phyloP scores from a whole-genome alignment of 345 rosid species.

The Lenwebbia sp. region DNA sequence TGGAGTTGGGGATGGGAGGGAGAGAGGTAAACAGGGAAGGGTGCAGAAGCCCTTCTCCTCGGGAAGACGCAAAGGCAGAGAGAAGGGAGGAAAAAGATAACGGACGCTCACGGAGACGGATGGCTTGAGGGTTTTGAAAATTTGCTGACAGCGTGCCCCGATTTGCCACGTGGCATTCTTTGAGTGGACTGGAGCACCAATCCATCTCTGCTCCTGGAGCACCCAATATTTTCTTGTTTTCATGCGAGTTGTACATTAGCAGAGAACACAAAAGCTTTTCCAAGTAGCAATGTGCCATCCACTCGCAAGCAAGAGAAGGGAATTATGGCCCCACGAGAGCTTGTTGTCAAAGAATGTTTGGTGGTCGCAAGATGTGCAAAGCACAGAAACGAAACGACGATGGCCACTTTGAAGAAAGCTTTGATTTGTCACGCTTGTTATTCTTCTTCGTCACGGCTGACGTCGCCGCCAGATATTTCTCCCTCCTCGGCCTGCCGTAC shows the following conservation, averaged over 20 bases:
- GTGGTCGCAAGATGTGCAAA: neutral
- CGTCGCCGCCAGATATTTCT: neutral
- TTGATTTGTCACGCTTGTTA: neutral
- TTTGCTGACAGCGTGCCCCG: no score
- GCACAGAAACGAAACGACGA: neutral
- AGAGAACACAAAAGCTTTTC: neutral
- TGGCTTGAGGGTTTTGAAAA: no score
- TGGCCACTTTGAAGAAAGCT: neutral
- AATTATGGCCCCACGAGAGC: neutral
- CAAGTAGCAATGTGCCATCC: neutral
- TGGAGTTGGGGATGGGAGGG: no score
- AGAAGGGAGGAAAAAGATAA: no score
- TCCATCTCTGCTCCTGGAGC: no score
- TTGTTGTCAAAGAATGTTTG: neutral
- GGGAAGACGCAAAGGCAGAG: no score
- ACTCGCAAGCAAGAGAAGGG: neutral
- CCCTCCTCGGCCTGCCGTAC: neutral
- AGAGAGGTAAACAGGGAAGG: no score
- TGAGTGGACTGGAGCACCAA: no score
- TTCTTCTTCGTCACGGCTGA: neutral
- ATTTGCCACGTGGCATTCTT: no score
- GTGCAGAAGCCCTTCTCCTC: no score
- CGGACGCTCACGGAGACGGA: no score
- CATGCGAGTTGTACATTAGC: neutral
- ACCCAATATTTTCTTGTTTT: neutral